Conservation (phyloP, 169 alveolate genomes). For the Plasmodium knowlesi region DNA sequence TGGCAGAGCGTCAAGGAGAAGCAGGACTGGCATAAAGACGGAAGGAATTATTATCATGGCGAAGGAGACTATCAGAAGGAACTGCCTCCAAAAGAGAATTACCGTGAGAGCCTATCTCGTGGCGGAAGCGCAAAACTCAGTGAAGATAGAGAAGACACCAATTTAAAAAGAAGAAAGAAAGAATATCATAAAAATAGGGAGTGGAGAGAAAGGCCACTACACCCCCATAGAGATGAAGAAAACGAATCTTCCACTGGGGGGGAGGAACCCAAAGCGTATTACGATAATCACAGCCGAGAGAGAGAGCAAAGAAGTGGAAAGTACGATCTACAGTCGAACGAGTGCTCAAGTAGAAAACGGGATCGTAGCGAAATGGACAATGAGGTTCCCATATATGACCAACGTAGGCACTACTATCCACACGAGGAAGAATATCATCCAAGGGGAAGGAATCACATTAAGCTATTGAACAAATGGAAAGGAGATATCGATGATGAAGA, state of each 20-base stretch:
- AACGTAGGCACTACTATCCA: not conserved
- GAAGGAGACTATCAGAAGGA: not conserved
- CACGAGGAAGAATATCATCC: not conserved
- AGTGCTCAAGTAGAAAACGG: not conserved
- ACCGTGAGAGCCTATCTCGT: not conserved
- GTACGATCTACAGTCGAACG: not conserved
- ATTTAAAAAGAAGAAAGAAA: not conserved
- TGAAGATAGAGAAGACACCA: conserved; percentile 5
- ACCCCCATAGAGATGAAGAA: not conserved
- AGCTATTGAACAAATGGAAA: not conserved
- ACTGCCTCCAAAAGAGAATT: not conserved
- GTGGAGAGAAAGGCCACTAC: not conserved
- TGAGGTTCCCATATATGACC: not conserved
- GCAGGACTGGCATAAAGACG: not conserved
- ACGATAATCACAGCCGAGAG: not conserved
- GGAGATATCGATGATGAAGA: not conserved
- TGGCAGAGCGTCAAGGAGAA: not conserved
- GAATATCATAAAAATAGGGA: not conserved
- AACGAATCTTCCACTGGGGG: not conserved
- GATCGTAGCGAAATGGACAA: not conserved
- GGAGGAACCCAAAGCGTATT: not conserved
- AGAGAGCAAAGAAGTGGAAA: not conserved
- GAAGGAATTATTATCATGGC: not conserved
- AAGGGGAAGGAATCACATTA: not conserved
- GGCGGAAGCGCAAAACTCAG: not conserved